Evolutionary conservation across 352 stramenopile genomes (phyloP).

Genomic region (Pythium aphanidermatum): DNA sequence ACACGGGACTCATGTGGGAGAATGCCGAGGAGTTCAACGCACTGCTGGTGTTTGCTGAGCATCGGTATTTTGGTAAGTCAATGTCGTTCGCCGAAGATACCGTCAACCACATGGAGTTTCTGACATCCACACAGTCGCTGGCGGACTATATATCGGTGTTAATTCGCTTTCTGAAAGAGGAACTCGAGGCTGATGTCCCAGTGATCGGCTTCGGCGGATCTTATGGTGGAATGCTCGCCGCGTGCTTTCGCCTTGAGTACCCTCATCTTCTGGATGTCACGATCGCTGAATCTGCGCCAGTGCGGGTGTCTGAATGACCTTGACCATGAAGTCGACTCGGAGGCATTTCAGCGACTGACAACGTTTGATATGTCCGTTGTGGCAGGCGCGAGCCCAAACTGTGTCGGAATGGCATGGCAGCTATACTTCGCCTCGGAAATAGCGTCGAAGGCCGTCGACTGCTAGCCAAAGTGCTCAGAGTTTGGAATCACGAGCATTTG

Average conservation of each 20-base stretch:
- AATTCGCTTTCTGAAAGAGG: conserved; percentile 35
- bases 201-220: conserved; percentile 71
- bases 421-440: conserved; percentile 21
- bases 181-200: conserved; percentile 33
- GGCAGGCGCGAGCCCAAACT: conserved; percentile 35
- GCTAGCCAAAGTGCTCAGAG: conserved; percentile 17
- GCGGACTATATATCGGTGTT: conserved; percentile 69
- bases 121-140: conserved; percentile 79
- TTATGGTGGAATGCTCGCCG: conserved; percentile 70
- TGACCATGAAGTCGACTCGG: conserved; percentile 29
- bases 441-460: conserved; percentile 22
- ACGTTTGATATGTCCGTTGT: conserved; percentile 39
- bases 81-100: conserved; percentile 46
- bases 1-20: conserved; percentile 72
- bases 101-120: conserved; percentile 57
- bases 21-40: conserved; percentile 55
- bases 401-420: conserved; percentile 33
- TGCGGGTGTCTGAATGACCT: conserved; percentile 45
- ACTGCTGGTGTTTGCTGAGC: conserved; percentile 68
- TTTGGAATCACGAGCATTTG: conserved; percentile 25
- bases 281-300: conserved; percentile 55
- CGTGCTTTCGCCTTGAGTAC: conserved; percentile 76
- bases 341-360: conserved; percentile 19
- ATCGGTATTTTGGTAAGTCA: conserved; percentile 77
- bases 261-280: conserved; percentile 61